Evolutionary conservation across 495 filamentous ascomycete genomes (phyloP), one percentile per base, ranked within the genome.

Genomic region (Xylona heveae): DNA sequence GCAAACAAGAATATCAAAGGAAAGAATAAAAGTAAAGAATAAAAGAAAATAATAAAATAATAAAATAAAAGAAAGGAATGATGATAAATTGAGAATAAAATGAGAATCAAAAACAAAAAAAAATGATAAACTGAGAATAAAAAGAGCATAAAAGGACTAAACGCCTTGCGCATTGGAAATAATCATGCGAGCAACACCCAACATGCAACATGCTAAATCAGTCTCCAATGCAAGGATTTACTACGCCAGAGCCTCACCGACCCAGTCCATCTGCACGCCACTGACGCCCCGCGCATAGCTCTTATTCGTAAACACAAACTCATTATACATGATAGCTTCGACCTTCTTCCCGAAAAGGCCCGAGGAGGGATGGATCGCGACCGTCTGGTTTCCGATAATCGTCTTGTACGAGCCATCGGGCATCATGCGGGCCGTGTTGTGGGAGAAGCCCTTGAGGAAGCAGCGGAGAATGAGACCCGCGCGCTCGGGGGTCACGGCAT

Each of bases 321-420:
- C 84, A 40, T 84, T 67, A 44, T 85, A 99, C 71, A 95, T 72
- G 42, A 99, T 88, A 0, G 81, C 85, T 58, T 94, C 85, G 35
- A 74, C 65, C 52, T 85, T 92, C 52, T 73, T 68, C 6, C 85
- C 80, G 44, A 79, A 79, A 4, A 99, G 47, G 2, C 78, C 74
- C 45, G 80, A 91, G 0, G 71, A 72, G 0, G 90, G 90, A 46
- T 99, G 90, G 17, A 99, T 78, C 0, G 78, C 69, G 6, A 99
- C 80, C 0, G 66, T 68, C 34, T 94, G 79, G 38, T 82, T 81
- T 2, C 82, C 83, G 2, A 78, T 55, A 0, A 83, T 55, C 0
- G 85, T 95, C 24, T 71, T 66, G 38, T 93, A 97, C 45, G 73
- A 79, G 5, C 76, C 72, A 44, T 95, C 88, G 0, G 77, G 78